Base-by-base conservation (phyloP, 192 early-diverging fungal species). In the Dispira parvispora region DNA sequence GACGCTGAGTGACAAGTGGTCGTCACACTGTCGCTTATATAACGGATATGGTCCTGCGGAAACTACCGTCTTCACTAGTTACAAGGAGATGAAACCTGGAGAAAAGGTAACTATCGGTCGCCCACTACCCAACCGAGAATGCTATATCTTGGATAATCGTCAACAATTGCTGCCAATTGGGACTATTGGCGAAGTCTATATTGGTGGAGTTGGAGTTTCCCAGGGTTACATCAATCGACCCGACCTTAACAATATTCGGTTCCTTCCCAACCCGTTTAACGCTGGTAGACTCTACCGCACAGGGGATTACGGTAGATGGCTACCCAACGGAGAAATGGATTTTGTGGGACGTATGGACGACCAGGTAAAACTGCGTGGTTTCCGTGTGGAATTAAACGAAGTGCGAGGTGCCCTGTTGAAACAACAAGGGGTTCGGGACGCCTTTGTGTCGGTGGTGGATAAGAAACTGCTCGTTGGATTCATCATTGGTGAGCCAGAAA, bases 301-400 rank as follows among this genome's bases (percentile, higher is more conserved):
- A 13, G 5, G 63, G 56, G 52, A 68, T 23, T 26, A 43, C 21
- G 23, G 11, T 11, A 49, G 52, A 43, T 56, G 14, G 53, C 52
- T 45, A 28, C 46, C 46, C 1, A 46, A 66, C 11, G 67, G 67
- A 2, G 52, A 64, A 21, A 61, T 64, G 13, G 61, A 71, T 18
- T 53, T 56, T 26, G 46, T 62, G 21, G 73, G 78, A 2, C 70
- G 78, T 23, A 69, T 25, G 25, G 69, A 80, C 46, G 14, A 69
- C 44, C 73, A 77, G 63, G 76, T 80, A 46, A 83, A 83, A 65
- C 69, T 78, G 18, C 65, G 77, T 32, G 76, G 77, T 4, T 60
- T 66, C 27, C 58, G 77, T 23, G 70, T 78, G 23, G 77, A 78
- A 62, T 32, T 78, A 16, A 67, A 62, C 16, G 77, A 78, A 62